These are phyloP conservation scores for Deinandra increscens DNA, from an alignment of 129 eudicot genomes.

Conservation along the genomic window DNA sequence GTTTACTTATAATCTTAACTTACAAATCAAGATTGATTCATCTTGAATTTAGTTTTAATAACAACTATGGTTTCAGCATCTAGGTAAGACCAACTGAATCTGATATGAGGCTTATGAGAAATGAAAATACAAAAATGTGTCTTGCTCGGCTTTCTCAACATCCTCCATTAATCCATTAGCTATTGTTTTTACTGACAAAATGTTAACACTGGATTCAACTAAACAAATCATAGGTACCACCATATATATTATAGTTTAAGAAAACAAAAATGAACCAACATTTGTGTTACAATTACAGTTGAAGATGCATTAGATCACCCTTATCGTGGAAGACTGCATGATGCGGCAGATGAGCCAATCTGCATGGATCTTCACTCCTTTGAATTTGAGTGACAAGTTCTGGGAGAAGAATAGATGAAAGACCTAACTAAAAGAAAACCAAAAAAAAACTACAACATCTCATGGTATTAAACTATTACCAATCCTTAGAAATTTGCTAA, in stretches of 20 bases:
- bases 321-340: conserved; percentile 72
- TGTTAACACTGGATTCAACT: no score
- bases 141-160: conserved; percentile 65
- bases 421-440: no score
- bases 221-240: conserved; percentile 72
- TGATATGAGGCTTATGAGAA: conserved; percentile 60
- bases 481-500: conserved; percentile 11
- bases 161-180: conserved; percentile 72
- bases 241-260: neutral
- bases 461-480: neutral
- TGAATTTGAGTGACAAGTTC: conserved; percentile 68
- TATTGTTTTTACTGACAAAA: conserved; percentile 72
- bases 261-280: conserved; percentile 1
- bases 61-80: conserved; percentile 41
- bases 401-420: conserved; percentile 80
- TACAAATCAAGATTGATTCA: neutral
- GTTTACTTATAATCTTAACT: conserved; percentile 25
- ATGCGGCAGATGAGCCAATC: conserved; percentile 79
- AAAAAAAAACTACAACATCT: no score
- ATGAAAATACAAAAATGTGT: conserved; percentile 76
- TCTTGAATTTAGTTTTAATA: neutral
- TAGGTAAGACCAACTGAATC: conserved; percentile 81
- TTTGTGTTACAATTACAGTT: conserved; percentile 45
- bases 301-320: conserved; percentile 91
- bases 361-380: conserved; percentile 66